Conservation (phyloP, 1,284 basidiomycete genomes). For the Ceratobasidium sp. region DNA sequence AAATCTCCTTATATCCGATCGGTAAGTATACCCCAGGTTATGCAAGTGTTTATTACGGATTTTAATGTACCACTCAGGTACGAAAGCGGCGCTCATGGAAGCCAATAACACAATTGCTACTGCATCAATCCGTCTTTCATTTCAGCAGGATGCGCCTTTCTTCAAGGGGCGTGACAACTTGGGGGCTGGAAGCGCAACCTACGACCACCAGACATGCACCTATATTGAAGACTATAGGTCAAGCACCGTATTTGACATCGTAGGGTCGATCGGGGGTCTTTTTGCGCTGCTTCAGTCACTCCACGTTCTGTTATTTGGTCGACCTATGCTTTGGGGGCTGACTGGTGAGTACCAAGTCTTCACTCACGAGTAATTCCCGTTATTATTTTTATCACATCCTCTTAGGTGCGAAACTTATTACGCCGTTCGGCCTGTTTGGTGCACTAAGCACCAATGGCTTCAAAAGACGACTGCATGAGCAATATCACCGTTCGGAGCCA, state of each 20-base stretch:
- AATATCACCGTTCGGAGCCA: background rate
- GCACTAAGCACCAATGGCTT: conserved; percentile 40
- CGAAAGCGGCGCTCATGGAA: too few relatives aligned
- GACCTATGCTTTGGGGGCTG: conserved; percentile 20
- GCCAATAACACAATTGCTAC: background rate
- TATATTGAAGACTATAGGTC: conserved; percentile 24
- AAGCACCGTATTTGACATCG: conserved; percentile 11
- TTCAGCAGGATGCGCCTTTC: background rate
- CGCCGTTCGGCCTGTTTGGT: conserved; percentile 28
- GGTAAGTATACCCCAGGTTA: background rate
- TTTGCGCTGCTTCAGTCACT: conserved; percentile 9
- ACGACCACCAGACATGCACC: background rate
- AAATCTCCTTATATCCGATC: conserved; percentile 1
- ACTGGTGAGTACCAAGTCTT: background rate
- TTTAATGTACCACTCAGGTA: too few relatives aligned
- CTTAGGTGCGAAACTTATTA: conserved; percentile 33
- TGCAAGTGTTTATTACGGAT: too few relatives aligned
- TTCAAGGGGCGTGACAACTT: background rate
- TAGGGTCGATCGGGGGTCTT: conserved; percentile 24
- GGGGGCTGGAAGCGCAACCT: background rate
- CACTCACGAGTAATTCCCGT: background rate
- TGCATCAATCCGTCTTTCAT: background rate
- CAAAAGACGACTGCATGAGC: conserved; percentile 19
- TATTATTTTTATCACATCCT: background rate
- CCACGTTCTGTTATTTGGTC: conserved; percentile 11